Evolutionary conservation across 148 eudicot species (phyloP).

Genomic region (Selenicereus undatus): DNA sequence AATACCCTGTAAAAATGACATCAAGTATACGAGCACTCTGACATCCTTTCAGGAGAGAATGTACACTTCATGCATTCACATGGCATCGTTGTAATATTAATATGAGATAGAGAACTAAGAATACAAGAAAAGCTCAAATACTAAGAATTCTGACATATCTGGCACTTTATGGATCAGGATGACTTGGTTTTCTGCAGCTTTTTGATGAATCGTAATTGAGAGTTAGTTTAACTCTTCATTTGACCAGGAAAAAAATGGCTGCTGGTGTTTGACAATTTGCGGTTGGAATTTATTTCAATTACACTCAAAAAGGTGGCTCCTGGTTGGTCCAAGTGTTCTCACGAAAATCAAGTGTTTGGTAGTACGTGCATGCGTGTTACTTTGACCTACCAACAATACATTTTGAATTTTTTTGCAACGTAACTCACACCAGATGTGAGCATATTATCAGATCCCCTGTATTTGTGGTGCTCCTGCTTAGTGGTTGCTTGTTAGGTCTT

Average conservation of each 20-base stretch:
- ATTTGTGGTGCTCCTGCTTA: too few species aligned
- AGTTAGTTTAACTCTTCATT: background rate
- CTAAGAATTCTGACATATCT: too few species aligned
- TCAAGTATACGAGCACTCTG: too few species aligned
- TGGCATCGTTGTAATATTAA: too few species aligned
- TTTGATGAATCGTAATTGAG: background rate
- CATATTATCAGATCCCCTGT: too few species aligned
- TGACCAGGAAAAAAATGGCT: background rate
- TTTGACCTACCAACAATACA: background rate
- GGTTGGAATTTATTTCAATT: too few species aligned
- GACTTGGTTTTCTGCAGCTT: background rate
- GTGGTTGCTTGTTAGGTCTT: too few species aligned
- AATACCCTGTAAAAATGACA: too few species aligned
- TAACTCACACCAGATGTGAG: background rate
- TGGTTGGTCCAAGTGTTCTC: background rate
- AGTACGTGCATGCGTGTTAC: background rate
- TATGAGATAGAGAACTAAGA: too few species aligned
- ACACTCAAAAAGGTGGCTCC: background rate
- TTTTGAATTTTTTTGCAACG: background rate
- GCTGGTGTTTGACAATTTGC: background rate
- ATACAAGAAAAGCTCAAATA: too few species aligned
- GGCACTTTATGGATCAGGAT: background rate
- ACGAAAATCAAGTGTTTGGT: background rate
- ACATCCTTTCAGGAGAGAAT: too few species aligned
- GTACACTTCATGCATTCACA: too few species aligned